Evolutionary conservation across 2,329 filamentous ascomycete species (phyloP).

Genomic region (Venturia pyrina): DNA sequence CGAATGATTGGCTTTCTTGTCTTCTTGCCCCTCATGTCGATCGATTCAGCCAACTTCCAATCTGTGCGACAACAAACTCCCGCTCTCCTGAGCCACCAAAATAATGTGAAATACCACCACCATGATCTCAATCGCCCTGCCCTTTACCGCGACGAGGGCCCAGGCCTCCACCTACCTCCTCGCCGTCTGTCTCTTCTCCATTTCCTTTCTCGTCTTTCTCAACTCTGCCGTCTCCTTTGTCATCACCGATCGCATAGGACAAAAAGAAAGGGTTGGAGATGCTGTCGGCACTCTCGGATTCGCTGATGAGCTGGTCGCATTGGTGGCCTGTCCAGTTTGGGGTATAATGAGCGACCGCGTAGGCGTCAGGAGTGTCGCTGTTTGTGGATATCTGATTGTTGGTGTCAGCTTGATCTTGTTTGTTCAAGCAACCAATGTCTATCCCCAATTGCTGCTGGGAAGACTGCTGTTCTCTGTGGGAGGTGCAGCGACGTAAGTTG

Average conservation of each 20-base stretch:
- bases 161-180: conserved; percentile 64
- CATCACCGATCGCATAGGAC: conserved; percentile 70
- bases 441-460: conserved; percentile 77
- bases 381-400: conserved; percentile 73
- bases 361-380: conserved; percentile 54
- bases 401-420: conserved; percentile 67
- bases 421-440: conserved; percentile 78
- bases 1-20: no score
- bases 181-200: conserved; percentile 75
- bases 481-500: conserved; percentile 66
- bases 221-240: conserved; percentile 80
- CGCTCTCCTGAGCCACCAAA: not conserved
- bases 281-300: conserved; percentile 79
- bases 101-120: not conserved
- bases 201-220: conserved; percentile 82
- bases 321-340: conserved; percentile 73
- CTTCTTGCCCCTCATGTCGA: no score
- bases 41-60: not conserved
- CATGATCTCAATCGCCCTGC: not conserved
- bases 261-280: conserved; percentile 63
- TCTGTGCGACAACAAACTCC: not conserved
- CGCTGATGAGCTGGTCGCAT: conserved; percentile 70
- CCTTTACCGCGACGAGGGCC: conserved; percentile 43
- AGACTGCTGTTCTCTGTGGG: conserved; percentile 83
- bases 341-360: conserved; percentile 67